Conservation (phyloP, 192 early-diverging fungal species). For the Gonapodya sp. region DNA sequence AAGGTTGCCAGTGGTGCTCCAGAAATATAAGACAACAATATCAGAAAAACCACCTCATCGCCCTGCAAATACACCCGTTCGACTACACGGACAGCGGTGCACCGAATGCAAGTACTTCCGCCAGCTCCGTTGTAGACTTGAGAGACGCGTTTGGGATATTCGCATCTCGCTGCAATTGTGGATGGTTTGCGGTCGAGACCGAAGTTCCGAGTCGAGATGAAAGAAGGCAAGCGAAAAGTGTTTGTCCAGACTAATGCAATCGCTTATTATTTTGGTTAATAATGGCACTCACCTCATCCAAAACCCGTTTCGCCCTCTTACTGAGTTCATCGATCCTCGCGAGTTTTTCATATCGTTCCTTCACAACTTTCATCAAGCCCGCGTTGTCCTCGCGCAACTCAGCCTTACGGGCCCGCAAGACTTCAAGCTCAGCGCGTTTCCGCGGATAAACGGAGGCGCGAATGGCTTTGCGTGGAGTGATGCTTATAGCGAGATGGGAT, state of each 20-base stretch:
- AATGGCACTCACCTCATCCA: not conserved
- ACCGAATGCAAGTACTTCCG: not conserved
- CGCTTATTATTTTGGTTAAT: not conserved
- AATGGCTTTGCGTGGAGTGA: not conserved
- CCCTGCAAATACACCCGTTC: too few species aligned
- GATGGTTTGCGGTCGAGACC: too few species aligned
- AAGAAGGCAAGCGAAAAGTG: not conserved
- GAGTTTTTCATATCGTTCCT: not conserved
- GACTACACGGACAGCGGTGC: not conserved
- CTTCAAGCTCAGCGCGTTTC: not conserved
- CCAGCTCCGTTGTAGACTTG: not conserved
- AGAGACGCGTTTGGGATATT: not conserved
- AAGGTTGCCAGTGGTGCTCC: too few species aligned
- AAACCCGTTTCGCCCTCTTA: not conserved
- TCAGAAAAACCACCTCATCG: too few species aligned
- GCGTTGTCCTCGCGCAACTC: not conserved
- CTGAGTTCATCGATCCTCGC: not conserved
- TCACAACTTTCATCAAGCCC: not conserved
- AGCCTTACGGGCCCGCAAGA: not conserved
- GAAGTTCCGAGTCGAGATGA: too few species aligned
- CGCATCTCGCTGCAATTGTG: not conserved
- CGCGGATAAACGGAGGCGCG: not conserved
- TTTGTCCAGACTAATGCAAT: not conserved
- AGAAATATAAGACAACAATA: too few species aligned
- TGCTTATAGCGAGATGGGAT: not conserved